Conservation (phyloP, 2,329 filamentous ascomycete genomes). For the Curvularia hawaiiensis region DNA sequence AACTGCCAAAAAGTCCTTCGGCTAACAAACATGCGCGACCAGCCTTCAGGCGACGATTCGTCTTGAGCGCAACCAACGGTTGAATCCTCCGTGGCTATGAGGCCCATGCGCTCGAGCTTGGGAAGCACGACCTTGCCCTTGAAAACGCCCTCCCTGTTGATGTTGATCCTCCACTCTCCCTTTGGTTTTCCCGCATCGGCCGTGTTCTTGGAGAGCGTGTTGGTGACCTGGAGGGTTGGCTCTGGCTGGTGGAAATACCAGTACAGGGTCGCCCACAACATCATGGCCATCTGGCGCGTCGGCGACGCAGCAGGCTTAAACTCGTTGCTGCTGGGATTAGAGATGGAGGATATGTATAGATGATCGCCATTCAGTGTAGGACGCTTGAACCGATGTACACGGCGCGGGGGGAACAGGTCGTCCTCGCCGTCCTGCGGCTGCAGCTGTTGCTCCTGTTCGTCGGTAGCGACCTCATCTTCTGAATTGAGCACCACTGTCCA, state of each 20-base stretch:
- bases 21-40: conserved; percentile 82
- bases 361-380: conserved; percentile 81
- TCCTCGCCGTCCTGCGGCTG: conserved; percentile 39
- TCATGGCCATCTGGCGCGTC: conserved; percentile 91
- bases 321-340: conserved; percentile 78
- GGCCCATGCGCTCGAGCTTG: conserved; percentile 91
- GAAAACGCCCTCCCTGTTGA: conserved; percentile 87
- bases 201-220: conserved; percentile 67
- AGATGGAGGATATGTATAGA: conserved; percentile 91
- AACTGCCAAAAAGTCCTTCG: conserved; percentile 89
- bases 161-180: conserved; percentile 84
- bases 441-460: conserved; percentile 36
- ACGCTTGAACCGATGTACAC: conserved; percentile 68
- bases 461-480: conserved; percentile 51
- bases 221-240: conserved; percentile 68
- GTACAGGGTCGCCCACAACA: conserved; percentile 92
- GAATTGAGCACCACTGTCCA: conserved; percentile 90
- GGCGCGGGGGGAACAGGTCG: conserved; percentile 40
- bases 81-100: conserved; percentile 78
- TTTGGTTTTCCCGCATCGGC: conserved; percentile 71
- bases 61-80: conserved; percentile 70
- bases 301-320: conserved; percentile 81
- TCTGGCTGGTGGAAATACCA: conserved; percentile 96
- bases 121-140: conserved; percentile 81
- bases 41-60: conserved; percentile 67